Base-by-base conservation (phyloP, 345 rosid species). In the Citrus glauca region DNA sequence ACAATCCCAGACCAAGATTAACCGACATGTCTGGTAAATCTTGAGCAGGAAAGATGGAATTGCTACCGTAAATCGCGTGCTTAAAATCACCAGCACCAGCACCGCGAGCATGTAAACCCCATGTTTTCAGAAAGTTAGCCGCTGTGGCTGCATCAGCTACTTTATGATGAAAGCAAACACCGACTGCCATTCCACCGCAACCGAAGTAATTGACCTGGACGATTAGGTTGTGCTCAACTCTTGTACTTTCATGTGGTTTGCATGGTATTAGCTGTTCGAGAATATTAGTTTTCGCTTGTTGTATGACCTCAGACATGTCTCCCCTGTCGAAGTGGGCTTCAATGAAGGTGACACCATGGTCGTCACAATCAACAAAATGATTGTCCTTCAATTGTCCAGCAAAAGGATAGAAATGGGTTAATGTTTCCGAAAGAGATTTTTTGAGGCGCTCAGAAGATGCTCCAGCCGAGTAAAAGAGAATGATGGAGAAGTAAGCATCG, bases 121-220 rank as follows among this genome's bases (percentile, higher is more conserved):
- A 84, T 1, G 8, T 20, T 19, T 80, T 77, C 6, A 84, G 16
- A 2, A 84, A 76, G 16, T 38, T 71, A 9, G 68, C 65, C 0
- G 77, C 35, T 7, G 87, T 73, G 1, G 81, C 42, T 28, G 62
- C 87, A 32, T 84, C 85, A 0, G 78, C 85, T 3, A 84, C 45
- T 42, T 45, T 66, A 69, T 84, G 87, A 2, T 50, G 33, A 10
- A 78, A 42, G 70, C 72, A 69, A 27, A 62, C 60, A 10, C 80
- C 79, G 0, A 84, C 78, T 2, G 83, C 81, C 4, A 78, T 57
- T 16, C 87, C 86, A 32, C 84, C 82, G 17, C 87, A 81, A 24
- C 48, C 38, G 73, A 86, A 84, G 53, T 35, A 56, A 69, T 66
- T 86, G 30, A 77, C 75, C 32, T 84, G 84, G 60, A 78, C 22